Percentiles rank a stretch among this genome's conserved stretches.
Evolutionary conservation across 208 protist species (phyloP).

Genomic region (Leishmania braziliensis): DNA sequence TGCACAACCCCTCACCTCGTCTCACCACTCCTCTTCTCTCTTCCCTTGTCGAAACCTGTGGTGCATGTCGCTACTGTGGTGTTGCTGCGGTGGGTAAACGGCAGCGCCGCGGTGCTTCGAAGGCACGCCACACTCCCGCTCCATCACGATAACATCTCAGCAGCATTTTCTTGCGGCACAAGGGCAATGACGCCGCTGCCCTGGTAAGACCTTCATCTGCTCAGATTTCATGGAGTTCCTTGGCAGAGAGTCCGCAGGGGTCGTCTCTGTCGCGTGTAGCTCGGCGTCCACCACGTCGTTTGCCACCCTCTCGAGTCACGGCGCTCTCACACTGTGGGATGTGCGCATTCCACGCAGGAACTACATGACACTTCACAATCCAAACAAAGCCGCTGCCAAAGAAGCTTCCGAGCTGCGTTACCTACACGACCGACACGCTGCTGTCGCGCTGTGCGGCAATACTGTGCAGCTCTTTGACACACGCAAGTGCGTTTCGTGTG

Average conservation of each 20-base stretch:
- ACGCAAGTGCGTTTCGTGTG: constrained; percentile 22
- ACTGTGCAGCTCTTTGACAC: constrained; percentile 50
- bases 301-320: constrained; percentile 48
- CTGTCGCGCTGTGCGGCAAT: constrained; percentile 51
- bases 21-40: background rate
- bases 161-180: background rate
- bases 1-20: background rate
- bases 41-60: background rate
- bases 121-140: background rate
- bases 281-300: constrained; percentile 34
- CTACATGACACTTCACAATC: constrained; percentile 36
- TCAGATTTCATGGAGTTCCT: constrained; percentile 47
- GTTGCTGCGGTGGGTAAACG: background rate
- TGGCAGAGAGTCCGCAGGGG: constrained; percentile 26
- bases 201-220: background rate
- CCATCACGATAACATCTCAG: background rate
- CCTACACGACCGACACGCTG: constrained; percentile 40
- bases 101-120: background rate
- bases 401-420: constrained; percentile 60
- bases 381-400: background rate
- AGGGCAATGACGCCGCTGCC: background rate
- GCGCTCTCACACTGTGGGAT: constrained; percentile 59
- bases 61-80: background rate
- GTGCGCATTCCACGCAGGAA: constrained; percentile 44
- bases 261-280: constrained; percentile 56